Conservation (phyloP, 768 basidiomycete genomes). For the Dictyophora rubrovolvata region DNA sequence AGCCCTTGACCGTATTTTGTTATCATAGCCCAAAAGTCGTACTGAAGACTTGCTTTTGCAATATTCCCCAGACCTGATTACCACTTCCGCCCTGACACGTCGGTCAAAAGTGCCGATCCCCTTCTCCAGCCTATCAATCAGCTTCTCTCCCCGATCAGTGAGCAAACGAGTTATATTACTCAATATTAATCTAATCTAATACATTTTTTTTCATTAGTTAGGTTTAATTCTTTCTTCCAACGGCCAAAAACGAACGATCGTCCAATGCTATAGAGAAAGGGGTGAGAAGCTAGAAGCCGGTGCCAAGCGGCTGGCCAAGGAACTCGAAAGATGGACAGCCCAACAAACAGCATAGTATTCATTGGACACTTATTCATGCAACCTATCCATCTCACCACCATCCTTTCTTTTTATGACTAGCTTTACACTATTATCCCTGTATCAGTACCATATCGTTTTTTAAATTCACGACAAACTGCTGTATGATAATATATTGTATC, state of each 20-base stretch:
- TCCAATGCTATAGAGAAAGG: not conserved
- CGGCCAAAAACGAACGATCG: conserved; percentile 2
- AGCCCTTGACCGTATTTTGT: no score
- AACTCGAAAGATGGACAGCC: not conserved
- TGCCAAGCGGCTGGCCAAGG: conserved; percentile 2
- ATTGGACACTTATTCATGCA: not conserved
- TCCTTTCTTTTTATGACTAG: not conserved
- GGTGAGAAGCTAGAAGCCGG: conserved; percentile 2
- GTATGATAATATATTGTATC: not conserved
- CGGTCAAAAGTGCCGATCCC: conserved; percentile 1
- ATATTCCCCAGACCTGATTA: conserved; percentile 30
- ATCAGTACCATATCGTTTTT: not conserved
- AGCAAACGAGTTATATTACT: not conserved
- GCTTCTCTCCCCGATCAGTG: conserved; percentile 6
- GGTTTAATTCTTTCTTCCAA: not conserved
- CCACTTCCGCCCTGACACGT: not conserved
- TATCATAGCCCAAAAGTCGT: conserved; percentile 54
- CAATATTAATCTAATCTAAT: not conserved
- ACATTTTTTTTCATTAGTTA: not conserved
- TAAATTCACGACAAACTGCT: not conserved
- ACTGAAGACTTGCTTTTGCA: conserved; percentile 61
- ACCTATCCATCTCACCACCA: not conserved
- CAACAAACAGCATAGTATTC: not conserved
- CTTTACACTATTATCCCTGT: not conserved
- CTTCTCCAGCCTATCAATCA: not conserved